Evolutionary conservation across 306 rosid species (phyloP), one percentile per base, ranked within the genome.

Genomic region (Gynostemma pentaphyllum): DNA sequence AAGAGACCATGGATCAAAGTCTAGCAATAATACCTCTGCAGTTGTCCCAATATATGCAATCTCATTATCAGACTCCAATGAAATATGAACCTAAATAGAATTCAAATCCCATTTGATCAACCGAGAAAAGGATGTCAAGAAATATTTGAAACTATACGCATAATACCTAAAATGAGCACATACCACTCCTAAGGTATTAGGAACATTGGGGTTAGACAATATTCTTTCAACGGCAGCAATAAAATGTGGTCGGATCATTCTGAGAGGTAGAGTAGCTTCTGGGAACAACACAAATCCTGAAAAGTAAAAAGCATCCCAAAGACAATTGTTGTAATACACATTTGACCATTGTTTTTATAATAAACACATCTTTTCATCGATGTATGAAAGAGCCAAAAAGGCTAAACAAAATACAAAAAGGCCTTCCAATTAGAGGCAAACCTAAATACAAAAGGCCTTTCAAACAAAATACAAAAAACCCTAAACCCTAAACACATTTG

Each of bases 221-320:
- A 95, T 83, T 68, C 81, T 76, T 74, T 86, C 90, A 34, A 87
- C 49, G 49, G 95, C 95, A 45, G 82, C 81, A 66, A 92, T 80
- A 40, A 79, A 79, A 73, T 59, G 82, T 18, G 87, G 7, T 48
- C 81, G 81, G 64, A 80, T 73, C 77, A 92, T 90, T 75, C 99
- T 73, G 45, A 88, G 72, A 70, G 96, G 95, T 70, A 92, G 89
- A 26, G 90, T 86, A 1, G 96, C 96, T 65, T 84, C 96, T 0
- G 99, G 99, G 64, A 92, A 92, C 62, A 88, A 80, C 59, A 92
- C 99, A 83, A 92, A 88, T 37, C 99, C 99, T 92, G 83, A 68
- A 21, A 75, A n/a, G 72, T 39, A 59, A 36, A n/a, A 36, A 2
- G 18, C 12, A 59, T 11, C 64, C 18, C 19, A 16, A 36, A 22